These are phyloP conservation scores for Astragalus membranaceus DNA, from an alignment of 306 rosid species.

Conservation along the genomic window DNA sequence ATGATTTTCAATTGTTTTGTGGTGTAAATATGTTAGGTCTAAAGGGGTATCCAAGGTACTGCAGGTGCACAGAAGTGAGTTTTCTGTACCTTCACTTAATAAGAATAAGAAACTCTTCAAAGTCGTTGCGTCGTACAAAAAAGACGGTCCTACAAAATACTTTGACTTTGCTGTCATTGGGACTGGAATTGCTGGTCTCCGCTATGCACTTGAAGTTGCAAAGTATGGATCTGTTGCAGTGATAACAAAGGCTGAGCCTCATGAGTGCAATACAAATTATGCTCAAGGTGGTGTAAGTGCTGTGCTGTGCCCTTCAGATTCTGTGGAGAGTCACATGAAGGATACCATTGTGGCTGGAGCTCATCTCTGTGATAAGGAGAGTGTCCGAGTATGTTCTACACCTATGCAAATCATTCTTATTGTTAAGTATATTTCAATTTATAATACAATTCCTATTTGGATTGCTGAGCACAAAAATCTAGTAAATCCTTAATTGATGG, in stretches of 20 bases:
- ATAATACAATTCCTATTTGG: neutral
- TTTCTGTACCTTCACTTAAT: constrained; percentile 25
- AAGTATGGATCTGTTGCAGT: constrained; percentile 90
- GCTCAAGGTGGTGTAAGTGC: constrained; percentile 99
- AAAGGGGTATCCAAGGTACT: constrained; percentile 43
- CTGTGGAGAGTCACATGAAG: constrained; percentile 91
- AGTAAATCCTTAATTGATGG: neutral
- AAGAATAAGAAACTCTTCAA: constrained; percentile 35
- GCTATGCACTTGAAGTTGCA: constrained; percentile 92
- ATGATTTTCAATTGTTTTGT: neutral
- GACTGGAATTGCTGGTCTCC: constrained; percentile 92
- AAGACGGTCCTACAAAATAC: constrained; percentile 48
- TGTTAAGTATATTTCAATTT: neutral
- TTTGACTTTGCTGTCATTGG: constrained; percentile 85
- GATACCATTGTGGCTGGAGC: constrained; percentile 97
- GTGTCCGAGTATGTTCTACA: constrained; percentile 66
- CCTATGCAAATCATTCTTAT: constrained; percentile 7
- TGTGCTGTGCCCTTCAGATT: constrained; percentile 81
- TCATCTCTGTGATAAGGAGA: constrained; percentile 87
- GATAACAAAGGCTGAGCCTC: constrained; percentile 92
- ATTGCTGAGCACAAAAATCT: neutral
- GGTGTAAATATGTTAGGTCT: constrained; percentile 49
- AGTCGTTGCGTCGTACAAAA: constrained; percentile 45
- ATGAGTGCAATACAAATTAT: constrained; percentile 94
- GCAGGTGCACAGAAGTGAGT: constrained; percentile 31